These are phyloP conservation scores for Rhizophagus clarus DNA, from an alignment of 192 early-diverging fungal genomes.

Conservation along the genomic window DNA sequence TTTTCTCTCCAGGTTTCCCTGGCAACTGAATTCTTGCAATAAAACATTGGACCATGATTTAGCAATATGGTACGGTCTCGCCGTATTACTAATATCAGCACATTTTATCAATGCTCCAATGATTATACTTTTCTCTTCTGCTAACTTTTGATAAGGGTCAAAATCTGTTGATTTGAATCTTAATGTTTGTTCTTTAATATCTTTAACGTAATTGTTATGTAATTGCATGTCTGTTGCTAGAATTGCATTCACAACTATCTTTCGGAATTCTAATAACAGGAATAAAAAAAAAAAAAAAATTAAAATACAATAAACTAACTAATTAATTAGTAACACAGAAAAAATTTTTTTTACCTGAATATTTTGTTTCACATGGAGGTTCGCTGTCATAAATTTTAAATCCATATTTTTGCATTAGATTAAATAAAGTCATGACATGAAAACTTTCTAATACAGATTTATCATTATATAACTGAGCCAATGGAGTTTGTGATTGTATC, in stretches of 20 bases:
- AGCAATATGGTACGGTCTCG: conserved; percentile 70
- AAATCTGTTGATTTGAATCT: conserved; percentile 48
- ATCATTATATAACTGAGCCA: conserved; percentile 92
- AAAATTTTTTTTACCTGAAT: conserved; percentile 2
- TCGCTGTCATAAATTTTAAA: conserved; percentile 51
- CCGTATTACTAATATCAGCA: conserved; percentile 80
- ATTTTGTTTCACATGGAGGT: conserved; percentile 26
- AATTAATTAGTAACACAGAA: background rate
- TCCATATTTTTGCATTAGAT: conserved; percentile 60
- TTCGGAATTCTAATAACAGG: conserved; percentile 64
- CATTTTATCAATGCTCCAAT: conserved; percentile 79
- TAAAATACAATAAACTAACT: background rate
- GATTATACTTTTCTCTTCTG: conserved; percentile 63
- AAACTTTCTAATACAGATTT: conserved; percentile 92
- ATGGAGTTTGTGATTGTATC: conserved; percentile 73
- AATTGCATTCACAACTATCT: conserved; percentile 69
- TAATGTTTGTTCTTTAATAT: conserved; percentile 64
- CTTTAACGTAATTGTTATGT: conserved; percentile 76
- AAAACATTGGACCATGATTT: conserved; percentile 70
- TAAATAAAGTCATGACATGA: conserved; percentile 79
- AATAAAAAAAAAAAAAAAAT: background rate
- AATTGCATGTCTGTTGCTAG: conserved; percentile 83
- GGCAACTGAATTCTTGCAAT: conserved; percentile 67
- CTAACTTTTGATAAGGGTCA: conserved; percentile 41
- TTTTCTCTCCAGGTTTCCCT: conserved; percentile 74